Base-by-base conservation (phyloP, 2,329 filamentous ascomycete species). In the Exophiala bonariae region DNA sequence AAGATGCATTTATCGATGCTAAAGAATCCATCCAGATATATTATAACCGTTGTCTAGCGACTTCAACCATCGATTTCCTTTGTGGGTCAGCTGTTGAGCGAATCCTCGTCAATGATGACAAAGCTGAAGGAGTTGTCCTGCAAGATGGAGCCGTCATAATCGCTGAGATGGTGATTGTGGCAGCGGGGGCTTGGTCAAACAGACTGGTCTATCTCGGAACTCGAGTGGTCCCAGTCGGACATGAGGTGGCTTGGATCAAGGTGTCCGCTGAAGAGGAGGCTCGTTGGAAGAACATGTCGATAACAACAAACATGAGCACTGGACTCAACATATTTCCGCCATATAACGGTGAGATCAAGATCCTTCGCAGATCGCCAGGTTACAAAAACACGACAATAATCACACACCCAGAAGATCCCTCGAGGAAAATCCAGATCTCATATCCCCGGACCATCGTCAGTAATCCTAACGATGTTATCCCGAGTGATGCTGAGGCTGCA, bases 281-380 rank as follows among this genome's bases (percentile, higher is more conserved):
- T 3, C 41, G 44, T 18, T 63, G 59, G 59, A 58, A 58, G 45
- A 44, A 60, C 31, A 63, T 63, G 58, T 59, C 61, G 5, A 62
- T 61, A 37, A 61, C 59, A 6, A 63, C 61, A 3, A 63, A 61
- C 41, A 35, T 61, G 9, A 54, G 43, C 44, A 63, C 59, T 5
- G 60, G 60, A 3, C 48, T 63, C 30, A 63, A 63, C 40, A 41
- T 63, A 16, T 63, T 63, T 31, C 58, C 60, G 6, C 65, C 66
- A 2, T 54, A 62, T 37, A 34, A 50, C 10, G 58, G 59, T n/a
- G 59, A 62, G 48, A 59, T 59, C 16, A 63, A 63, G 43, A 46
- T 54, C n/a, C 46, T 63, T n/a, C 52, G 56, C n/a, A 48, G 61
- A 9, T 60, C 55, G 2, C 43, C 44, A 13, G 57, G 57, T 14